Evolutionary conservation across 192 early-diverging fungal species (phyloP).

Genomic region (Allomyces javanicus): DNA sequence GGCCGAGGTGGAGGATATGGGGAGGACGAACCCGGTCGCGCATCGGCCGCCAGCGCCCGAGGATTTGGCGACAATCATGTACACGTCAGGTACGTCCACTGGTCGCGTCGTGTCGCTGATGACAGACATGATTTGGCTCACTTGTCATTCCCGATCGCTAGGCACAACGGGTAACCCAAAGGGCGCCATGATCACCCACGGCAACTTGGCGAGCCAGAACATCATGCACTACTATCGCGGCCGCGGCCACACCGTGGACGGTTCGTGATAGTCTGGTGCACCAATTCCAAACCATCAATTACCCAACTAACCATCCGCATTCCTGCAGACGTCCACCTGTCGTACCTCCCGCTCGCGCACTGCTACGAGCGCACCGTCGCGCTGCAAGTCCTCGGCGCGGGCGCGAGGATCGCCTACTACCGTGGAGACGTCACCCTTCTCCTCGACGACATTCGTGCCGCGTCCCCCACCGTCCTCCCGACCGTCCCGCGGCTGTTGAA

Average conservation of each 20-base stretch:
- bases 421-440: conserved; percentile 41
- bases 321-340: conserved; percentile 35
- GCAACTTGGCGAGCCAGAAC: background rate
- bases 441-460: conserved; percentile 61
- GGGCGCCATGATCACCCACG: conserved; percentile 11
- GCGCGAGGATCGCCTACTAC: conserved; percentile 55
- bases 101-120: no score
- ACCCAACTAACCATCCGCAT: no score
- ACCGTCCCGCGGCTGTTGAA: conserved; percentile 86
- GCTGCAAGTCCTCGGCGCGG: conserved; percentile 26
- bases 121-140: no score
- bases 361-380: conserved; percentile 57
- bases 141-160: no score
- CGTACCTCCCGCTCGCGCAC: conserved; percentile 86
- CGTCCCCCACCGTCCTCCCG: conserved; percentile 67
- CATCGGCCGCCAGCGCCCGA: conserved; percentile 38
- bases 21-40: conserved; percentile 26
- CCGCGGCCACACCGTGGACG: background rate
- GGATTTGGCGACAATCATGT: conserved; percentile 55
- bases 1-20: conserved; percentile 34
- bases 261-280: conserved; percentile 1
- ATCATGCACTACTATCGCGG: conserved; percentile 3
- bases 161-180: conserved; percentile 27
- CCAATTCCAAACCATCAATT: no score
- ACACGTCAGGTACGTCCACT: conserved; percentile 49